phyloP scores from a whole-genome alignment of 2,329 filamentous ascomycete genomes.

The Fusarium illudens region DNA sequence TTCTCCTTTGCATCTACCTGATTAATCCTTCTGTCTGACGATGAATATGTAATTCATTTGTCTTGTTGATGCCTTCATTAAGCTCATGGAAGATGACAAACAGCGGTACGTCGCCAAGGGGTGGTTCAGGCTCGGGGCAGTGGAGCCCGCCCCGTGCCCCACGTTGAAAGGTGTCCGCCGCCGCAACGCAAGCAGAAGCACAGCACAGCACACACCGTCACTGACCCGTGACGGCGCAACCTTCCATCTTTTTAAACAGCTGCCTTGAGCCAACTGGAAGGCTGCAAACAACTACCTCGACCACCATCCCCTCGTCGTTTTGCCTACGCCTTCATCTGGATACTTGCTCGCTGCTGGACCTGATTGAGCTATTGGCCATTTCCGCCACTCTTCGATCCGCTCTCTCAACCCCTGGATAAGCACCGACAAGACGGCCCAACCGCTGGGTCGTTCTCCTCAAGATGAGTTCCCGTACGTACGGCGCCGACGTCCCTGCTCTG shows the following conservation, averaged over 20 bases:
- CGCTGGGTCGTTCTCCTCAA: conserved; percentile 45
- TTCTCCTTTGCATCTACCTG: conserved; percentile 2
- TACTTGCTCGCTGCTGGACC: conserved; percentile 25
- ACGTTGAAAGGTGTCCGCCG: conserved; percentile 45
- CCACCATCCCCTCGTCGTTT: conserved; percentile 2
- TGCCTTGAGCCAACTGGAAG: conserved; percentile 34
- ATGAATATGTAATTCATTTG: background rate
- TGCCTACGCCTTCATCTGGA: conserved; percentile 1
- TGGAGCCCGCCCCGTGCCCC: conserved; percentile 32
- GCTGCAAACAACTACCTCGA: conserved; percentile 16
- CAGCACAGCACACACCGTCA: conserved; percentile 38
- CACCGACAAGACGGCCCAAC: conserved; percentile 43
- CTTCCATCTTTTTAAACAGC: conserved; percentile 34
- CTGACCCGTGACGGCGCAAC: conserved; percentile 40
- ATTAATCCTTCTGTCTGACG: background rate
- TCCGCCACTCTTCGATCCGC: conserved; percentile 5
- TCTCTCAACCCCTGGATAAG: conserved; percentile 39
- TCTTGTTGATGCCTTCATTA: background rate
- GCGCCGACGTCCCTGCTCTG: conserved; percentile 14
- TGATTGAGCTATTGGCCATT: conserved; percentile 36
- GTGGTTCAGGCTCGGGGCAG: conserved; percentile 11
- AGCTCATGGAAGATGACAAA: conserved; percentile 28
- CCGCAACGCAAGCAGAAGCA: conserved; percentile 32
- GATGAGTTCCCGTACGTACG: conserved; percentile 55
- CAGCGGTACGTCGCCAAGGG: conserved; percentile 29